phyloP scores from a whole-genome alignment of 441 rosid species.

The Populus hybrid region DNA sequence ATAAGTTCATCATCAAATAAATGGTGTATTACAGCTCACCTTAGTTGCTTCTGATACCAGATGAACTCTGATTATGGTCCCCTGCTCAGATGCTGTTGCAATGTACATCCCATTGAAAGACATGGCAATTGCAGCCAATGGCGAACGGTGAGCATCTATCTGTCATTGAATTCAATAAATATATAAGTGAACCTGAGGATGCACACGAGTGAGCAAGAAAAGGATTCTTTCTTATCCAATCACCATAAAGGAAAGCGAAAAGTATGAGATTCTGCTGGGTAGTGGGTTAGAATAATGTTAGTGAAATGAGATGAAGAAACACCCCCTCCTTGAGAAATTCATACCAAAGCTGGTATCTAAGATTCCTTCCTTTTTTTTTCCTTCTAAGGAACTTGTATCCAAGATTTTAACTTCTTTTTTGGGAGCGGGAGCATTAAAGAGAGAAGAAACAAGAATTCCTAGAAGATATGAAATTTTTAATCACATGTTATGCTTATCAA shows the following conservation, averaged over 20 bases:
- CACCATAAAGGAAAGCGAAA: background rate
- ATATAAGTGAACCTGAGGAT: slow-evolving; percentile 3
- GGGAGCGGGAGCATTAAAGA: background rate
- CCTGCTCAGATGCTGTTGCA: slow-evolving; percentile 92
- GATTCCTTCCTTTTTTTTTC: background rate
- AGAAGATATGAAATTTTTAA: background rate
- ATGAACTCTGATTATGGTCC: slow-evolving; percentile 75
- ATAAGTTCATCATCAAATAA: slow-evolving; percentile 8
- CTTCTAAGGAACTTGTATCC: background rate
- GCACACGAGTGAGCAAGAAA: background rate
- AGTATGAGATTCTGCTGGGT: background rate
- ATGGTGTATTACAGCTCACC: slow-evolving; percentile 38
- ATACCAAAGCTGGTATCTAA: background rate
- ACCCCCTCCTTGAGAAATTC: background rate
- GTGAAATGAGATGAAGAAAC: background rate
- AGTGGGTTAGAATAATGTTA: background rate
- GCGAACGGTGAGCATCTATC: slow-evolving; percentile 90
- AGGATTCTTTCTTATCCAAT: too few relatives aligned
- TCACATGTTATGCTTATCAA: background rate
- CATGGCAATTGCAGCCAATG: slow-evolving; percentile 73
- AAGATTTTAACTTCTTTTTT: background rate
- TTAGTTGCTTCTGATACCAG: slow-evolving; percentile 77
- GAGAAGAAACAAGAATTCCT: background rate
- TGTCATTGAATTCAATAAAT: slow-evolving; percentile 28
- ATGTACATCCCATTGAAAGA: slow-evolving; percentile 76